Evolutionary conservation across 1,284 basidiomycete species (phyloP), one percentile per base, ranked within the genome.

Genomic region (Pterulicium gracile): DNA sequence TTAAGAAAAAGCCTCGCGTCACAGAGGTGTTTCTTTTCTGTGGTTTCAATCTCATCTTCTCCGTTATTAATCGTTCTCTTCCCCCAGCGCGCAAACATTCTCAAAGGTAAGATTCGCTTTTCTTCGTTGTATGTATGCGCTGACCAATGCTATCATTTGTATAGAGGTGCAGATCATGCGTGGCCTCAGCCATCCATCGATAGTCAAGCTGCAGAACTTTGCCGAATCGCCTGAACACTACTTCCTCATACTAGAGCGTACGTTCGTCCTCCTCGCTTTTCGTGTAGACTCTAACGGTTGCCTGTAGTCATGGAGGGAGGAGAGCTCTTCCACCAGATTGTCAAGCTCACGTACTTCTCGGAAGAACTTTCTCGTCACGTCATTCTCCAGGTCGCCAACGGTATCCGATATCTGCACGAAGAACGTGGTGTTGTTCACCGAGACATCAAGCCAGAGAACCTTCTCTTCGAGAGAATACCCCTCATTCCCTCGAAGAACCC

Each of bases 161-260:
- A 13, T 58, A 88, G 96, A 99, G 79, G 96, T 99, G 3, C 93
- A 97, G 66, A 98, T 99, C 58, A 99, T 99, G 96, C 88, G 95
- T 24, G 91, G 91, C 18, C 86, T 83, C 50, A 85, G 86, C 54
- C 93, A 98, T 60, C 81, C 88, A 4, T 79, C 83, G 23, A 87
- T 99, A 55, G 86, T 98, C 59, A 91, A 90, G 62, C 79, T 97
- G 10, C 66, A 83, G 40, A 84, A 81, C 36, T 97, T 97, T 60
- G 87, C 83, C 50, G 96, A 99, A 65, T 91, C 90, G 14, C 72
- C 75, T 21, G 94, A 98, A 55, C 78, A 96, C 61, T 98, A 98
- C 65, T 98, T 93, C 64, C 73, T 98, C 21, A 79, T 98, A 7
- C 73, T 99, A 46, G 96, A 99, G 67, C 71, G 90, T 89, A 60